phyloP scores from a whole-genome alignment of 78 protist genomes.

The Anaeramoeba flamelloides region DNA sequence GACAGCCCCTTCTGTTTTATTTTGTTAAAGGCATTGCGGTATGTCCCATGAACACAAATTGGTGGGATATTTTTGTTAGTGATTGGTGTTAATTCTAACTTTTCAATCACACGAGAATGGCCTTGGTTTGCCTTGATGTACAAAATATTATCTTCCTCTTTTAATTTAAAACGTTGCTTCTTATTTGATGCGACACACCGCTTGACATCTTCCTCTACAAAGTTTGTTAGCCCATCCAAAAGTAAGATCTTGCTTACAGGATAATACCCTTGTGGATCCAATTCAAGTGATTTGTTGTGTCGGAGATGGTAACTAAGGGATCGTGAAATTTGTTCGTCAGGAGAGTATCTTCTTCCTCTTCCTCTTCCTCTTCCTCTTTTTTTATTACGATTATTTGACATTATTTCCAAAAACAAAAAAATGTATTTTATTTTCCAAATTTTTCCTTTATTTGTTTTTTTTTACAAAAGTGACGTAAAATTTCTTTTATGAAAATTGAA shows the following conservation, averaged over 20 bases:
- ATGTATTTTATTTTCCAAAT: too few relatives aligned
- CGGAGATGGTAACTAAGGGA: background rate
- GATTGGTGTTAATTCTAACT: background rate
- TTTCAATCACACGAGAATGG: conserved; percentile 16
- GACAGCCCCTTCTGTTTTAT: conserved; percentile 25
- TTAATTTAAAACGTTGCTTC: conserved; percentile 17
- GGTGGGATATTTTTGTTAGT: background rate
- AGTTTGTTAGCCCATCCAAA: background rate
- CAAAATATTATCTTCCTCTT: background rate
- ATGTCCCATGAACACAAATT: conserved; percentile 42
- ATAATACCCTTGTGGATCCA: background rate
- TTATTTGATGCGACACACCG: conserved; percentile 3
- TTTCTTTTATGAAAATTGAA: too few relatives aligned
- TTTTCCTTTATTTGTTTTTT: too few relatives aligned
- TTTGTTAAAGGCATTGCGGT: background rate
- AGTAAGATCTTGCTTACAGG: background rate
- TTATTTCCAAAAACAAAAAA: too few relatives aligned
- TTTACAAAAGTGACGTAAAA: too few relatives aligned
- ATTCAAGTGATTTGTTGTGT: background rate
- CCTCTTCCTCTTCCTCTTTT: too few relatives aligned
- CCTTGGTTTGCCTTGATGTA: conserved; percentile 40
- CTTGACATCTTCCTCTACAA: background rate
- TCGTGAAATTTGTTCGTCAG: background rate
- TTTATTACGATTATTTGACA: too few relatives aligned
- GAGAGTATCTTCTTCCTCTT: background rate